phyloP scores from a whole-genome alignment of 2,329 filamentous ascomycete genomes.

The Scytalidium sp. region DNA sequence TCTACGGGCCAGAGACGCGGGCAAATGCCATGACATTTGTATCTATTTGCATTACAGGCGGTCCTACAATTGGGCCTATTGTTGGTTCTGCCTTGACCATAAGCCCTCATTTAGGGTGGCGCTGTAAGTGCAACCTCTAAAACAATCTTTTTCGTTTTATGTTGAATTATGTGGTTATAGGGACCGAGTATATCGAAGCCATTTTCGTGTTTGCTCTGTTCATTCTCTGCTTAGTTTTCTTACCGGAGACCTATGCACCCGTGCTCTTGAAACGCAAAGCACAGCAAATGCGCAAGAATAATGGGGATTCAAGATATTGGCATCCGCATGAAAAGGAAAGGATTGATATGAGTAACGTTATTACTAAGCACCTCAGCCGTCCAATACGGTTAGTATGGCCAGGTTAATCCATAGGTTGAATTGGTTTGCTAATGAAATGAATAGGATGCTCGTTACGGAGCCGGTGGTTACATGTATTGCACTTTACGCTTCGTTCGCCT shows the following conservation, averaged over 20 bases:
- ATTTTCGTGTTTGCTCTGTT: slow-evolving; percentile 42
- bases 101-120: slow-evolving; percentile 33
- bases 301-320: slow-evolving; percentile 41
- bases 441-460: slow-evolving; percentile 49
- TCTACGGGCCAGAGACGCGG: slow-evolving; percentile 50
- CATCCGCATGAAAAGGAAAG: slow-evolving; percentile 24
- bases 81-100: slow-evolving; percentile 27
- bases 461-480: slow-evolving; percentile 63
- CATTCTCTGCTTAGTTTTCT: slow-evolving; percentile 38
- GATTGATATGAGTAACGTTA: slow-evolving; percentile 19
- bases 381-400: slow-evolving; percentile 30
- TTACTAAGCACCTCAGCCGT: slow-evolving; percentile 25
- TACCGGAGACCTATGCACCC: slow-evolving; percentile 59
- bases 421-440: too few species aligned
- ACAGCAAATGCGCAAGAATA: slow-evolving; percentile 39
- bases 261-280: slow-evolving; percentile 52
- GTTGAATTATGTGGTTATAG: too few species aligned
- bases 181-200: slow-evolving; percentile 32
- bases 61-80: slow-evolving; percentile 41
- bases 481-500: slow-evolving; percentile 68
- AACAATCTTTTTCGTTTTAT: too few species aligned
- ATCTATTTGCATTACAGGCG: slow-evolving; percentile 63
- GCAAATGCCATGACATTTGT: slow-evolving; percentile 62
- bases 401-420: too few species aligned
- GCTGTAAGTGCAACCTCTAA: too few species aligned